Evolutionary conservation across 208 protist species (phyloP).

Genomic region (Crithidia sp.): DNA sequence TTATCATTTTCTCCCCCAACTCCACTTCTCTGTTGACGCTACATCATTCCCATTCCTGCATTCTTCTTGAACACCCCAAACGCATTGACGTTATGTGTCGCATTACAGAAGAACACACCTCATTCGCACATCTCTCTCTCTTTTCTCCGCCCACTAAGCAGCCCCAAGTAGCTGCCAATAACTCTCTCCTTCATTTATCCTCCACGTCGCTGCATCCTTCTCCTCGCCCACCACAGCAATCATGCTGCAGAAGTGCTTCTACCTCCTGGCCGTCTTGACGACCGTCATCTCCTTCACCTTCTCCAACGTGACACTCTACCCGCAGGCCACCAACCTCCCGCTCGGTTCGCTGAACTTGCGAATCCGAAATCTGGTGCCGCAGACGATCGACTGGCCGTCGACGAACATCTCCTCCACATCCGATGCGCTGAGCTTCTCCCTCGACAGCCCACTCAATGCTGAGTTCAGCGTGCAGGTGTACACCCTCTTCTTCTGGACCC

Average conservation of each 20-base stretch:
- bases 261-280: conserved; percentile 11
- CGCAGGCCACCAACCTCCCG: not conserved
- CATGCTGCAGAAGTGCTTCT: conserved; percentile 13
- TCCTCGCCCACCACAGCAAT: too few species aligned
- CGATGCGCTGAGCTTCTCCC: not conserved
- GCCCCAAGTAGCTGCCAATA: not conserved
- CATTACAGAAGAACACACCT: too few species aligned
- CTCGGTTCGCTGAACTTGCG: conserved; percentile 5
- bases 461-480: conserved; percentile 16
- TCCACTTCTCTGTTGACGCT: too few species aligned
- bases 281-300: conserved; percentile 10
- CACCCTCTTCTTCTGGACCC: conserved; percentile 14
- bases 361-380: conserved; percentile 11
- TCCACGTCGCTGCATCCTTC: not conserved
- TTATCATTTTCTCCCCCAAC: too few species aligned
- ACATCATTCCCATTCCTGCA: too few species aligned
- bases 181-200: not conserved
- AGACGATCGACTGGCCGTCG: conserved; percentile 11
- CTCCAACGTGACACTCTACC: conserved; percentile 16
- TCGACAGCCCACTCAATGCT: conserved; percentile 5
- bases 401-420: conserved; percentile 10
- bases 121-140: too few species aligned
- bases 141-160: too few species aligned
- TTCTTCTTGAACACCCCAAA: too few species aligned
- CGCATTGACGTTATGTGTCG: too few species aligned